Evolutionary conservation across 805 yeast species (phyloP), one percentile per base, ranked within the genome.

Genomic region (Saccharomycopsis vini): DNA sequence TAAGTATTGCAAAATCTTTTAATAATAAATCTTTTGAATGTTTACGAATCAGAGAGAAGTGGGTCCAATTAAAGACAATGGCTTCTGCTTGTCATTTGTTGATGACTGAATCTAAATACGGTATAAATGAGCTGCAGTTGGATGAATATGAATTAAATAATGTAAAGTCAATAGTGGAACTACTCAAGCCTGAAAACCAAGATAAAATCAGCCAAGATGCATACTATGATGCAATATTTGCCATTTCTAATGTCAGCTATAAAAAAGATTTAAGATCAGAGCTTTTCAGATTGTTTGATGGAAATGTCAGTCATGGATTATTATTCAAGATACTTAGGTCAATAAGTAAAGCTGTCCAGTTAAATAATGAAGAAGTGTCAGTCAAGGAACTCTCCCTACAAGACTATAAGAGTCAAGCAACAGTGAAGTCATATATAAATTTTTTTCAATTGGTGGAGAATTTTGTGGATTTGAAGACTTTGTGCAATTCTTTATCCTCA

Each of bases 241-340:
- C 89, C 0, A 66, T 89, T 42, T 83, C 82, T 49, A 74, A 79
- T 49, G 75, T 86, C 4, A 72, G 95, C 1, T 65, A 72, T 18
- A 78, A 77, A 54, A 76, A 77, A 38, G 71, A 71, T 3, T 81
- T 88, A 75, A 80, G 89, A 15, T 69, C 80, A 40, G 96, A 88
- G 52, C 69, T 89, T 19, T 68, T 88, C 42, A 71, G 87, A 46
- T 78, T 84, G 10, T 60, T 88, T 50, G 86, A 92, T 18, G 96
- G 92, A 7, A 86, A 86, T 57, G 87, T 89, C 32, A 77, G 79
- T 48, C 95, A 89, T 60, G 97, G 97, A 1, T 62, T 78, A 10
- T 56, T 89, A 32, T 84, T 82, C 63, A 88, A 84, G 55, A 72
- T 80, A 24, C 58, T 88, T 23, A 72, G 89, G 45, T 68, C 68